phyloP scores from a whole-genome alignment of 75 land plant species.

The Sequoia sempervirens region DNA sequence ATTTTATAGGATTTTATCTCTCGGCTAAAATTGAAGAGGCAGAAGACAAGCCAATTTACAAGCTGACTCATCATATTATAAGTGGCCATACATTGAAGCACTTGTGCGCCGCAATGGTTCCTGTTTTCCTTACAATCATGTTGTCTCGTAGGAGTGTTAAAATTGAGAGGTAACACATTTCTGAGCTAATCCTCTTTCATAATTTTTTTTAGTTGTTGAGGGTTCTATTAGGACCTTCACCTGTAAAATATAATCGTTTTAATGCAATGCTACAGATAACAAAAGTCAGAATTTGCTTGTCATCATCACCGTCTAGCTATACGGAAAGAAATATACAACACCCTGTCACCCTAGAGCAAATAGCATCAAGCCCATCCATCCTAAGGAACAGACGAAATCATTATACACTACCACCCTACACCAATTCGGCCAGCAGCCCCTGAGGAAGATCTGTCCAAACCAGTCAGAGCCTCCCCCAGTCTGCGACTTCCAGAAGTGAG shows the following conservation, averaged over 20 bases:
- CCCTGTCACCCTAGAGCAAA: too few species aligned
- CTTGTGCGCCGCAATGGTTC: slow-evolving; percentile 97
- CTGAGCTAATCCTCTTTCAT: background rate
- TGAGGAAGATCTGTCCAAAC: too few species aligned
- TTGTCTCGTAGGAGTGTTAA: slow-evolving; percentile 65
- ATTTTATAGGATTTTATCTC: slow-evolving; percentile 75
- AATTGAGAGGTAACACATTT: slow-evolving; percentile 52
- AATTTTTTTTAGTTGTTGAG: background rate
- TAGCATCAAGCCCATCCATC: too few species aligned
- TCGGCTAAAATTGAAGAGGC: slow-evolving; percentile 94
- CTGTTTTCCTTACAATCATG: slow-evolving; percentile 91
- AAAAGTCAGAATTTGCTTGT: background rate
- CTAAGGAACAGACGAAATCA: too few species aligned
- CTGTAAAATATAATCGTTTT: background rate
- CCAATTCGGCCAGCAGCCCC: too few species aligned
- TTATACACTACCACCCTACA: too few species aligned
- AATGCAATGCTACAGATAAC: background rate
- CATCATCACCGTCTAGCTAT: background rate
- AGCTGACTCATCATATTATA: slow-evolving; percentile 71
- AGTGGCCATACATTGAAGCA: slow-evolving; percentile 98
- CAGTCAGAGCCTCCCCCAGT: too few species aligned
- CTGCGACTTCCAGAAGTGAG: too few species aligned
- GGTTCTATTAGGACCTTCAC: too few species aligned
- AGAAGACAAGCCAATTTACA: slow-evolving; percentile 67
- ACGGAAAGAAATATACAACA: too few species aligned